These are phyloP conservation scores for Bipolaris gigantea DNA, from an alignment of 2,329 filamentous ascomycete genomes.

Conservation along the genomic window DNA sequence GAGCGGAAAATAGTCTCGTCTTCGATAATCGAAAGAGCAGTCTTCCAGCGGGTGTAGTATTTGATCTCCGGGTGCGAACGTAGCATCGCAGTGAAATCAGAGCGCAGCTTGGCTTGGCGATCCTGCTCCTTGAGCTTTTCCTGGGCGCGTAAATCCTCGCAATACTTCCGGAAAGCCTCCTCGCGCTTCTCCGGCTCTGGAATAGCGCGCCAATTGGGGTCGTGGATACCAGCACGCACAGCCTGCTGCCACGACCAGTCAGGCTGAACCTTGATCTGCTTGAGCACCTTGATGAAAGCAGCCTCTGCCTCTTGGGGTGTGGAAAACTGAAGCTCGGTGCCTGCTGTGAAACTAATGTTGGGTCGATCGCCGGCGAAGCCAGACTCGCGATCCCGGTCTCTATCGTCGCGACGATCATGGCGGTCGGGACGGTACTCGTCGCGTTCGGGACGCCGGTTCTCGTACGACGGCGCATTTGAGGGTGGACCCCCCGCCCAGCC, in stretches of 20 bases:
- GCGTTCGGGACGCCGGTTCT: conserved; percentile 36
- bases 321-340: conserved; percentile 55
- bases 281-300: conserved; percentile 88
- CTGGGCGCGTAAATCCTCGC: conserved; percentile 82
- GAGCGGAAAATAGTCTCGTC: conserved; percentile 94
- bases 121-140: conserved; percentile 96
- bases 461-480: conserved; percentile 46
- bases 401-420: conserved; percentile 28
- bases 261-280: conserved; percentile 79
- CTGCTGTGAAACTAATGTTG: conserved; percentile 46
- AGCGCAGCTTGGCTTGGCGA: conserved; percentile 83
- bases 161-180: conserved; percentile 92
- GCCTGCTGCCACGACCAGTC: conserved; percentile 94
- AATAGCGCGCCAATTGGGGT: conserved; percentile 89
- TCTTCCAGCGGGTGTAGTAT: conserved; percentile 96
- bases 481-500: conserved; percentile 63
- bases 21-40: conserved; percentile 89
- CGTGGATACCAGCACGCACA: conserved; percentile 81
- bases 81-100: conserved; percentile 95
- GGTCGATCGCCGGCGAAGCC: conserved; percentile 46
- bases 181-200: conserved; percentile 91
- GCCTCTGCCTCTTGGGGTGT: conserved; percentile 84
- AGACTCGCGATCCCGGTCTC: conserved; percentile 52
- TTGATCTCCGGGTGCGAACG: conserved; percentile 96
- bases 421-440: conserved; percentile 35